These are phyloP conservation scores for Penicillium palitans DNA, from an alignment of 2,329 filamentous ascomycete genomes.

Conservation along the genomic window DNA sequence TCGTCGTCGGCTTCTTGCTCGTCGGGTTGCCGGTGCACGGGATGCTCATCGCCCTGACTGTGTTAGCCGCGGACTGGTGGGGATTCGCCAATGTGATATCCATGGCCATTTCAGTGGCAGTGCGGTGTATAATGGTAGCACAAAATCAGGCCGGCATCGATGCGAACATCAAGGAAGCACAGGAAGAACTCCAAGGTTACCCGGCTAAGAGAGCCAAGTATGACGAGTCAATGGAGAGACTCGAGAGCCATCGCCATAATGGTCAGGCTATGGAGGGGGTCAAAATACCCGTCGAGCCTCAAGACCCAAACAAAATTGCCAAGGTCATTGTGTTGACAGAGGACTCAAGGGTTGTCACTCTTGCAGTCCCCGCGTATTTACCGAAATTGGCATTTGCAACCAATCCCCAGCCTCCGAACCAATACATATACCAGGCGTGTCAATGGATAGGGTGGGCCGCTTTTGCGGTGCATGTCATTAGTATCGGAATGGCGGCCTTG, in stretches of 20 bases:
- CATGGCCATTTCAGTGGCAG: background rate
- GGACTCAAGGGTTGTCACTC: background rate
- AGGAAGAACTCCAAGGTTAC: background rate
- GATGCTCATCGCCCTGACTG: background rate
- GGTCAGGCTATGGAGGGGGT: background rate
- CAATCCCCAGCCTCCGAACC: background rate
- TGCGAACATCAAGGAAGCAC: background rate
- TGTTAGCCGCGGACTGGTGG: background rate
- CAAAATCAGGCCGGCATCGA: background rate
- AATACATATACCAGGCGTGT: background rate
- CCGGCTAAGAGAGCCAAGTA: background rate
- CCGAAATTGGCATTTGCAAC: background rate
- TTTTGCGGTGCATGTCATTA: background rate
- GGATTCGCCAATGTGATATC: background rate
- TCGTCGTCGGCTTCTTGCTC: background rate
- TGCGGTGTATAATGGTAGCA: background rate
- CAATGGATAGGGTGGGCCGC: background rate
- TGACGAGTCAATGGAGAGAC: background rate
- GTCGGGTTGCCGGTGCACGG: background rate
- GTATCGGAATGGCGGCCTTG: background rate
- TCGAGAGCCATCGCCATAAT: background rate
- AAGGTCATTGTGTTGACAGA: background rate
- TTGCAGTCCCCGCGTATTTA: background rate
- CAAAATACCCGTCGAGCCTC: background rate
- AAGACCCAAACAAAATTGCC: background rate